Base-by-base conservation (phyloP, 2,329 filamentous ascomycete species). In the Penicillium sp. region DNA sequence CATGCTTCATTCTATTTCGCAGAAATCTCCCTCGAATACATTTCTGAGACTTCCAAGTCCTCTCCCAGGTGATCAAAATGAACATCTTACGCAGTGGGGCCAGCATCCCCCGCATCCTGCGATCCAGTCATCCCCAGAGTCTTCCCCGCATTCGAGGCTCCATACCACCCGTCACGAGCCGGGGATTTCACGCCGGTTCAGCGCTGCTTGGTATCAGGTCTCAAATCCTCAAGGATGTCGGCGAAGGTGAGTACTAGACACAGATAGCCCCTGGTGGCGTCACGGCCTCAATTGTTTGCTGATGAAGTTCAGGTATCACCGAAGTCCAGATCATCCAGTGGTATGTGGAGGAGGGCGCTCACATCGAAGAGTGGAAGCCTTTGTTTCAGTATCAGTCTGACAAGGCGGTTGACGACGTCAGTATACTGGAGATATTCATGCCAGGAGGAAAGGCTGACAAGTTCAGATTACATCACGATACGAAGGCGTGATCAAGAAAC, bases 291-390 rank as follows among this genome's bases (percentile, higher is more conserved):
- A 38, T 61, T 49, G 47, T 55, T 61, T 49, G 47, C 54, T 65
- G 38, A 62, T 53, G 20, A 18, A 52, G 41, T 9, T n/a, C 42
- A 93, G 93, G 93, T 47, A 98, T 97, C 65, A 91, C 93, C 67
- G 93, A 98, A 75, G 95, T 93, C 66, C 93, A 98, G 72, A 89
- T 98, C 65, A 97, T 97, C 64, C 93, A 98, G 76, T 98, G 93
- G 93, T 98, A 97, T 69, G 92, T 98, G 58, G 87, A 96, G 73
- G 90, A 95, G 43, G 92, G 91, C 50, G 93, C 93, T 31, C 85
- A 88, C 50, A 91, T 98, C 62, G 91, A 98, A 75, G 92, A 98
- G 75, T 98, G 95, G 80, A 93, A 95, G 61, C 93, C 92, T 52
- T 80, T 98, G 41, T 98, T 93, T 74, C 93, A 98, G 75, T 95